Evolutionary conservation across 164 flowering plant genomes (phyloP), one percentile per base, ranked within the genome.

Genomic region (Vitis amurensis): DNA sequence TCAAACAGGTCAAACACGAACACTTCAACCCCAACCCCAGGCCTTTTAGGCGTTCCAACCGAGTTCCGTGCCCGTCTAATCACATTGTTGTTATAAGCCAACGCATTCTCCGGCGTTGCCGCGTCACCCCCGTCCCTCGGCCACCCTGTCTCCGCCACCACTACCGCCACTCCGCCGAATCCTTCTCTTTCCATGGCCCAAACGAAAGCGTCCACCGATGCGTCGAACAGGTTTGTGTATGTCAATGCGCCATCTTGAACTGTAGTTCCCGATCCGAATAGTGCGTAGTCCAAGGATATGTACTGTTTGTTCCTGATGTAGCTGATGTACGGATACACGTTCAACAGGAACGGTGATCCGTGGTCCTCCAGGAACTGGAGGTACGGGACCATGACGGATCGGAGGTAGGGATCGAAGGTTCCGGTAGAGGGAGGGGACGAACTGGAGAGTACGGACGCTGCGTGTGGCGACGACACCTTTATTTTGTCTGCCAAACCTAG

Each of bases 91-190:
- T 83, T 83, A 51, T 73, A 86, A 37, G 76, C 74, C 77, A 73
- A 62, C 0, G 85, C 88, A 68, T 85, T 85, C n/a, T 64, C 85
- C 50, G 50, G 67, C 5, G 67, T 66, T 23, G 84, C 80, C 6
- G 71, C 83, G 8, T 55, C 78, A 0, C 80, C 83, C 1, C 85
- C 84, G 0, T 55, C 71, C 14, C 81, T 80, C 29, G 85, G 88
- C 83, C 86, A 80, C 65, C 88, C 86, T 0, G 86, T 82, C 80
- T 85, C 88, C 61, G 83, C 37, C 61, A 82, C 82, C 61, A 77
- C 74, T 50, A 85, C 71, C 55, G 66, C 68, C 10, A 82, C 66
- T 8, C 73, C 80, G 2, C 5, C 16, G 51, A 77, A 78, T 58
- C 86, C 88, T 68, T 78, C 80, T 64, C 17, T 80, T 71, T 85